These are phyloP conservation scores for Sporormia fimetaria DNA, from an alignment of 495 filamentous ascomycete genomes.

Conservation along the genomic window DNA sequence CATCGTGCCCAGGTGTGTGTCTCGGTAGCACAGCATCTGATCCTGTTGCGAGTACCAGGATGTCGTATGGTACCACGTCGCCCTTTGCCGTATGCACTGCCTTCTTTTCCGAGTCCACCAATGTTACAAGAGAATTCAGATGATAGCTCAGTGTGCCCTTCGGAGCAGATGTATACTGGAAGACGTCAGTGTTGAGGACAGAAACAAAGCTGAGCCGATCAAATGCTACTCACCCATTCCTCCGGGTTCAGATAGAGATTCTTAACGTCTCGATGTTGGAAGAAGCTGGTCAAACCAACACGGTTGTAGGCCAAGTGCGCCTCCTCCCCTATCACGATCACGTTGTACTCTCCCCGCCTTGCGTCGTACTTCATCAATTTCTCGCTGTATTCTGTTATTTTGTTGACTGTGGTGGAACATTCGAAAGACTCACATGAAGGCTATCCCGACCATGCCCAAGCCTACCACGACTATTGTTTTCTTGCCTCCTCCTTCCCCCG, in stretches of 20 bases:
- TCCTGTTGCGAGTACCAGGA: slow-evolving; percentile 82
- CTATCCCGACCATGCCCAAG: slow-evolving; percentile 90
- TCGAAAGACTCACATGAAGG: slow-evolving; percentile 64
- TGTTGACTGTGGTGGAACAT: too few relatives aligned
- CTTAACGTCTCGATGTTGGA: slow-evolving; percentile 80
- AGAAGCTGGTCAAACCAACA: slow-evolving; percentile 89
- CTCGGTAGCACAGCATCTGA: slow-evolving; percentile 78
- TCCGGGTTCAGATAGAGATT: slow-evolving; percentile 80
- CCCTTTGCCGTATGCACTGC: slow-evolving; percentile 60
- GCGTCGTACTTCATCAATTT: slow-evolving; percentile 82
- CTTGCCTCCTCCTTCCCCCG: slow-evolving; percentile 28
- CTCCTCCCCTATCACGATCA: slow-evolving; percentile 89
- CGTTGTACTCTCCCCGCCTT: slow-evolving; percentile 64
- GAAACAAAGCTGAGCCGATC: not conserved
- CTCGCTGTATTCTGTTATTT: slow-evolving; percentile 43
- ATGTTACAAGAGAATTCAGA: slow-evolving; percentile 67
- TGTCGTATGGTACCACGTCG: slow-evolving; percentile 66
- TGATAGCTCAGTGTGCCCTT: slow-evolving; percentile 68
- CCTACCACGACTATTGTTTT: slow-evolving; percentile 80
- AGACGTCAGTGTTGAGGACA: not conserved
- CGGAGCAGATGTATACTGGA: slow-evolving; percentile 45
- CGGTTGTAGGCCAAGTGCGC: slow-evolving; percentile 88
- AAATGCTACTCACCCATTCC: slow-evolving; percentile 64
- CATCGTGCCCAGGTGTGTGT: slow-evolving; percentile 73
- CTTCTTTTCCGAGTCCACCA: slow-evolving; percentile 54